These are phyloP conservation scores for Mortierella sp. DNA, from an alignment of 371 early-diverging fungal genomes.

Conservation along the genomic window DNA sequence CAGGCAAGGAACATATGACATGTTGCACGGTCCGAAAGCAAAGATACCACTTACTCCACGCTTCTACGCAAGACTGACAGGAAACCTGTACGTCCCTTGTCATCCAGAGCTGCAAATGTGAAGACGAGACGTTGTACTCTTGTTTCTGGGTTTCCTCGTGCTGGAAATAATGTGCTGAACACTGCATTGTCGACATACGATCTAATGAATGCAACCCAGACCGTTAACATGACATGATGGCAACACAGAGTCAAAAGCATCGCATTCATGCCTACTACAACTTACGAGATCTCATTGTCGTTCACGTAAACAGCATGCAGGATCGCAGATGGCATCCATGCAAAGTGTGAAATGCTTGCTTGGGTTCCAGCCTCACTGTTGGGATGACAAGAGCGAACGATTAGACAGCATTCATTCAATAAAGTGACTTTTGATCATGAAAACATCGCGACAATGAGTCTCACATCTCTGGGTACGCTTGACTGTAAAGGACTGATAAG, in stretches of 20 bases:
- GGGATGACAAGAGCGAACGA: background rate
- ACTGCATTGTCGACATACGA: constrained; percentile 74
- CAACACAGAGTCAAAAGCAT: background rate
- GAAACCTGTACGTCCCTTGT: constrained; percentile 45
- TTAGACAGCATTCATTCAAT: too few species aligned
- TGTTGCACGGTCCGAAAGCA: background rate
- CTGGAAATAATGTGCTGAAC: constrained; percentile 65
- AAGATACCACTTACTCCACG: constrained; percentile 29
- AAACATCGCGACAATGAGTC: background rate
- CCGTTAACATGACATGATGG: background rate
- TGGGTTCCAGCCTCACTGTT: constrained; percentile 40
- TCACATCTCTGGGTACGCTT: constrained; percentile 76
- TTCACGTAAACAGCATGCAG: constrained; percentile 84
- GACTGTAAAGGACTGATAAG: constrained; percentile 75
- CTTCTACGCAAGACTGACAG: constrained; percentile 42
- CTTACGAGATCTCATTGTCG: constrained; percentile 79
- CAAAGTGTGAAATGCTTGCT: constrained; percentile 60
- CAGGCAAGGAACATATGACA: background rate
- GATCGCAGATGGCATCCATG: constrained; percentile 85
- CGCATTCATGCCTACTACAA: background rate
- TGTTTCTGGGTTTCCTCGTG: constrained; percentile 29
- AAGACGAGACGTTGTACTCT: constrained; percentile 37
- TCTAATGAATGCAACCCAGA: constrained; percentile 24
- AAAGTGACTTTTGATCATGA: too few species aligned
- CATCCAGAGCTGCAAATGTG: constrained; percentile 29